Base-by-base conservation (phyloP, 2,329 filamentous ascomycete species). In the Mollisiaceae sp. region DNA sequence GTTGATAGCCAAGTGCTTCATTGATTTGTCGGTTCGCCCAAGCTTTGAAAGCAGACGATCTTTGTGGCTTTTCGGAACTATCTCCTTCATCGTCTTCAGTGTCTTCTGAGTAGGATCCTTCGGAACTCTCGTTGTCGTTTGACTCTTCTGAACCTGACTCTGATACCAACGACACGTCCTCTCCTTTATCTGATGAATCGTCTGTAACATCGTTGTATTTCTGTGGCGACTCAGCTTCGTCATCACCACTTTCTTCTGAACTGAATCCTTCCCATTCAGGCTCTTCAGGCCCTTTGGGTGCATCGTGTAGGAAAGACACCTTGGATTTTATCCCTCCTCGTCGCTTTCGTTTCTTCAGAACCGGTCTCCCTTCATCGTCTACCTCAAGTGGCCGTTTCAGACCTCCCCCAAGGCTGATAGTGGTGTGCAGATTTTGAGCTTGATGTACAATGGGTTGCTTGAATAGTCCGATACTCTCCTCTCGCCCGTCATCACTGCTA, bases 11-110 rank as follows among this genome's bases (percentile, higher is more conserved):
- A 38, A 96, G 82, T 4, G 91, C 90, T 72, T 94, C 86, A 73
- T 97, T 97, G 64, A 94, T 86, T 78, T 95, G 91, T 72, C 92
- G 88, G 36, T 89, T 88, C 22, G 95, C 95, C 95, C 95, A 99
- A 2, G 90, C 86, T 77, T 98, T 98, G 83, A 99, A 99, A 0
- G 92, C 93, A 1, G 86, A 87, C 50, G 80, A 80, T 64, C 79
- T 78, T 67, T 79, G 75, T 73, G 77, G 80, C 70, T 70, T 78
- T 45, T 74, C 71, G 20, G 35, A 57, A 39, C 75, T 75, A 22
- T 73, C 74, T 20, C 75, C 73, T 9, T 73, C 72, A 22, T 77
- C 76, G 14, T 72, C 72, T 76, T 72, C 27, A 32, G 22, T 3
- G 3, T 57, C 55, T n/a, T 45, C 45, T 5, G 74, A 70, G 5